Evolutionary conservation across 306 rosid species (phyloP).

Genomic region (Senna siamea): DNA sequence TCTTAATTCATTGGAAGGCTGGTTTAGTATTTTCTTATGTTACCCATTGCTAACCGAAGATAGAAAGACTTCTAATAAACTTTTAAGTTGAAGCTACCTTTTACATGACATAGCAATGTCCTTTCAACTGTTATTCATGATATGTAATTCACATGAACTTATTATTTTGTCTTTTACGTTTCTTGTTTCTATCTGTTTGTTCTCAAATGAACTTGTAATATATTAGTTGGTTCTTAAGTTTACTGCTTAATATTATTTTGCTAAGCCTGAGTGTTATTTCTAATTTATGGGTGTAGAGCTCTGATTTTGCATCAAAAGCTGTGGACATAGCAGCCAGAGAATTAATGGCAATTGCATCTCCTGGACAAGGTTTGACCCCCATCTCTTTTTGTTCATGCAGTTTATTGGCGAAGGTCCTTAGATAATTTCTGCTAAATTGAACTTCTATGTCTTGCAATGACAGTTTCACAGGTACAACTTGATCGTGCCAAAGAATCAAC

Average conservation of each 20-base stretch:
- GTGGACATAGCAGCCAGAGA: slow-evolving; percentile 84
- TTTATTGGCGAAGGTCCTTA: slow-evolving; percentile 14
- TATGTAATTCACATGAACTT: not conserved
- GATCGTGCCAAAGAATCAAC: slow-evolving; percentile 90
- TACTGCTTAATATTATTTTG: slow-evolving; percentile 3
- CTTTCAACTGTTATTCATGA: not conserved
- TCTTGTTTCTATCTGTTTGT: not conserved
- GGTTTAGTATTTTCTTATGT: not conserved
- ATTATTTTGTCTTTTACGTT: not conserved
- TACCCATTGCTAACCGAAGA: not conserved
- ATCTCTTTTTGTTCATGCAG: slow-evolving; percentile 1
- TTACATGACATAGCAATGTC: not conserved
- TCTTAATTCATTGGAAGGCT: not conserved
- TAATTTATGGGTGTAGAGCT: slow-evolving; percentile 56
- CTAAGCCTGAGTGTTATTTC: slow-evolving; percentile 34
- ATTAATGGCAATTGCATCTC: slow-evolving; percentile 73
- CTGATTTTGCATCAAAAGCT: slow-evolving; percentile 66
- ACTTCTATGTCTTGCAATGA: slow-evolving; percentile 28
- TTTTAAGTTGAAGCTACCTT: slow-evolving; percentile 4
- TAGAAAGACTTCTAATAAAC: slow-evolving; percentile 9
- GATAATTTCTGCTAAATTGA: not conserved
- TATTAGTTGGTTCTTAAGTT: slow-evolving; percentile 4
- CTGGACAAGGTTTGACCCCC: slow-evolving; percentile 75
- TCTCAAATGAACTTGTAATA: slow-evolving; percentile 1
- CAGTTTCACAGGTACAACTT: slow-evolving; percentile 84